Percentiles rank a stretch among this genome's conserved stretches.
Evolutionary conservation across 176 grass and related monocot genomes (phyloP).

Genomic region (Luzula sylvatica): DNA sequence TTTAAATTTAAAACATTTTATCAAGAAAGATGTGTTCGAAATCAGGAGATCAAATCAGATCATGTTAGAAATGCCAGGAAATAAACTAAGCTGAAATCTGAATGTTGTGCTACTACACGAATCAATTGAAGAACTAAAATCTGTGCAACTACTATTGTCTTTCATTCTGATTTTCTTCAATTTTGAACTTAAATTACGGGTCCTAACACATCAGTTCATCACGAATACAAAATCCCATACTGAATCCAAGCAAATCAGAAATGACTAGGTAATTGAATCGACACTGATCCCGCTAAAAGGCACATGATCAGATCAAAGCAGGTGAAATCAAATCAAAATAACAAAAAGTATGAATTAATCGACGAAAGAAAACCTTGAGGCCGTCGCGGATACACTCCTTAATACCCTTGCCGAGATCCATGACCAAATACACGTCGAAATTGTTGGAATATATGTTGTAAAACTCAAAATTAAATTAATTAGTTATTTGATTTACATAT

Average conservation of each 20-base stretch:
- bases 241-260: not conserved
- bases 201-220: too few species aligned
- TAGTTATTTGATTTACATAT: too few species aligned
- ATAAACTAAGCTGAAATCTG: not conserved
- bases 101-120: too few species aligned
- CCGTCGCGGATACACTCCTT: slow-evolving; percentile 97
- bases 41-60: not conserved
- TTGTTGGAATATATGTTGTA: too few species aligned
- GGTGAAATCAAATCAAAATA: not conserved
- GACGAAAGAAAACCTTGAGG: slow-evolving; percentile 51
- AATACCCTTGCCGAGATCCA: slow-evolving; percentile 81
- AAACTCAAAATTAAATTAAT: too few species aligned
- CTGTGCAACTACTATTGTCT: too few species aligned
- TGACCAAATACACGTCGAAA: slow-evolving; percentile 92
- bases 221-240: not conserved
- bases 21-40: not conserved
- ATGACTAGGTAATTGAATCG: not conserved
- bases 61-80: not conserved
- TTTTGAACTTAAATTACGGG: too few species aligned
- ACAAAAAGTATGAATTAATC: not conserved
- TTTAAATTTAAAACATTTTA: not conserved
- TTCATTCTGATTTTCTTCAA: too few species aligned
- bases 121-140: too few species aligned
- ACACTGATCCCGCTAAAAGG: not conserved
- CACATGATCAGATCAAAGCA: slow-evolving; percentile 6